A percentile compares a stretch with the other conserved stretches of the same genome.
Conservation (phyloP, 2,329 filamentous ascomycete genomes). For the Clarireedia homoeocarpa region DNA sequence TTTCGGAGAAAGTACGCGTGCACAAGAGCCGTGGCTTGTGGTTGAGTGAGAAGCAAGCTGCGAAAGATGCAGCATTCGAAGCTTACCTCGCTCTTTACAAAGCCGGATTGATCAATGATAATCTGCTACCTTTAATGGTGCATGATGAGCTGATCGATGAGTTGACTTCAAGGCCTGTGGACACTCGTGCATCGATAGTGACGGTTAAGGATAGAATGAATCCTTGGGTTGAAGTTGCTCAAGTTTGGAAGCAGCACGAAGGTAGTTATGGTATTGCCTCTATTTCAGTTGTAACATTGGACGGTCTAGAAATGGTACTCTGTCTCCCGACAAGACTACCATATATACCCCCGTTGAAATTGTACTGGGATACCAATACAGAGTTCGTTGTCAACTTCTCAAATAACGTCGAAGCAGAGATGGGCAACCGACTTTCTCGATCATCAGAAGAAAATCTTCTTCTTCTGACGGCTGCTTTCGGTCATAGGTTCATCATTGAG, state of each 20-base stretch:
- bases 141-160: slow-evolving; percentile 32
- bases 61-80: slow-evolving; percentile 68
- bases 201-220: slow-evolving; percentile 28
- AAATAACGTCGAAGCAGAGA: not conserved
- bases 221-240: slow-evolving; percentile 33
- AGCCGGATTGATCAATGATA: slow-evolving; percentile 66
- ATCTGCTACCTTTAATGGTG: slow-evolving; percentile 57
- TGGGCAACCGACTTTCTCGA: not conserved
- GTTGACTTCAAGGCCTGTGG: slow-evolving; percentile 46
- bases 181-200: slow-evolving; percentile 33
- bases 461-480: slow-evolving; percentile 20
- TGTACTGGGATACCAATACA: slow-evolving; percentile 26
- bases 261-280: slow-evolving; percentile 47
- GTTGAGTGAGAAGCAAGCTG: slow-evolving; percentile 54
- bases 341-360: slow-evolving; percentile 13
- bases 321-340: slow-evolving; percentile 19
- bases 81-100: slow-evolving; percentile 65
- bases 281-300: slow-evolving; percentile 2
- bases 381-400: slow-evolving; percentile 10
- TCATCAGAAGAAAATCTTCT: slow-evolving; percentile 16
- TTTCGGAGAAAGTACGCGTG: slow-evolving; percentile 54
- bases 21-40: slow-evolving; percentile 48
- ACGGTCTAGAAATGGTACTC: slow-evolving; percentile 12
- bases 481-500: slow-evolving; percentile 16
- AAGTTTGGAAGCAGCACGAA: slow-evolving; percentile 47